Evolutionary conservation across 2,329 filamentous ascomycete species (phyloP), one percentile per base, ranked within the genome.

Genomic region (Blastomyces emzantsi): DNA sequence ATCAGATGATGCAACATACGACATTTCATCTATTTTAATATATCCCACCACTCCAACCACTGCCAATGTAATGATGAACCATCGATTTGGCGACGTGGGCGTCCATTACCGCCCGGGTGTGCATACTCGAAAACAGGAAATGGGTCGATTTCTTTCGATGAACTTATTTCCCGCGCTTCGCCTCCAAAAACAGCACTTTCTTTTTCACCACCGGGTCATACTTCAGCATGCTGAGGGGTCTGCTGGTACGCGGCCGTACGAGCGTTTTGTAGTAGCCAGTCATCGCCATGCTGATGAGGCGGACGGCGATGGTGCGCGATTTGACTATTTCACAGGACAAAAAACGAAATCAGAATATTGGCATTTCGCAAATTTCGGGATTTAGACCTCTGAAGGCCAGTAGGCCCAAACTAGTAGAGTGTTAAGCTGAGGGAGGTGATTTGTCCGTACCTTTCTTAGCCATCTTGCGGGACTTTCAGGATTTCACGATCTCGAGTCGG

Each of bases 141-240:
- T 1, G 51, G 51, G 3, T 9, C 17, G 7, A 4, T 58, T 43
- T 43, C 28, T 49, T 30, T 45, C 39, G 17, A 28, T 17, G 22
- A 4, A 19, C 62, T 72, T 71, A 78, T 71, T 74, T 75, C 56
- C 83, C 83, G 75, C 88, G 89, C 75, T 96, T 97, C 74, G 90
- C 87, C 76, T 99, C 94, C 64, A 97, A 84, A 78, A 99, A 99
- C 39, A 99, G 83, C 41, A 99, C 94, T 80, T 96, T 90, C 81
- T 93, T 91, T 76, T 92, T 90, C 63, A 99, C 94, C 68, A 99
- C 92, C 52, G 94, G 94, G 75, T 99, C 94, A 79, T 99, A 99
- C 82, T 99, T 99, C 71, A 99, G 81, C 91, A 99, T 94, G 80
- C 92, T 95, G 79, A 99, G 85, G 63, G 95, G 92, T 55, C 88